Evolutionary conservation across 495 filamentous ascomycete genomes (phyloP), one percentile per base, ranked within the genome.

Genomic region (Aspergillus panamensis): DNA sequence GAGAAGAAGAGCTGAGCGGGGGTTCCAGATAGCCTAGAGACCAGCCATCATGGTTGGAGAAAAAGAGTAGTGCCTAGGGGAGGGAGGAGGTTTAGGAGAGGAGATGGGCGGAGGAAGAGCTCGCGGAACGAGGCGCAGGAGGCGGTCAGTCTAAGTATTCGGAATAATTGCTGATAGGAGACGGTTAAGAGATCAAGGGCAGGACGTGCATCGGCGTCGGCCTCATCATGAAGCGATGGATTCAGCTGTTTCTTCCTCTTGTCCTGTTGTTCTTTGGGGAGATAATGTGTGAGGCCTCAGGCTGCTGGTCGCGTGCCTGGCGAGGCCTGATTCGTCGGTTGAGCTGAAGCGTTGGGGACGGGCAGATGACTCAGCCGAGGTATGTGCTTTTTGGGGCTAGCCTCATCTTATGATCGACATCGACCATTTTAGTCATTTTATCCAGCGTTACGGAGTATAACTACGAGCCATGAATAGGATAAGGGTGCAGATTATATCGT

Each of bases 301-400:
- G 56, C 35, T 58, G 58, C 30, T 61, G 58, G 19, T 62, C 62
- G 58, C 58, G 62, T 64, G 62, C 58, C 52, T 21, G 44, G 9
- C 0, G 53, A 50, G 61, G 63, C 57, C 63, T 62, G 63, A 61
- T 54, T 59, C 44, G 53, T 57, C 48, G 56, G 55, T 48, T 25
- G 59, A 33, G 42, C 12, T 29, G 31, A 32, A 42, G 20, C 20
- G 57, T 58, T 66, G 57, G 53, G 59, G 49, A 16, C 29, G 47
- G 8, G 5, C 45, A 37, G 40, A 39, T 51, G 48, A 52, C 56
- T 58, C 31, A 32, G 17, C 56, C 47, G 25, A 37, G 55, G 55
- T 16, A 52, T 21, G 43, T 47, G 29, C 48, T 20, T 16, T 40
- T 57, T 2, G 31, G 31, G 33, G 44, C 44, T 45, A 35, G 33